Percentiles rank a stretch among this genome's conserved stretches.
Evolutionary conservation across 805 yeast genomes (phyloP).

Genomic region (Scheffersomyces ergatensis): DNA sequence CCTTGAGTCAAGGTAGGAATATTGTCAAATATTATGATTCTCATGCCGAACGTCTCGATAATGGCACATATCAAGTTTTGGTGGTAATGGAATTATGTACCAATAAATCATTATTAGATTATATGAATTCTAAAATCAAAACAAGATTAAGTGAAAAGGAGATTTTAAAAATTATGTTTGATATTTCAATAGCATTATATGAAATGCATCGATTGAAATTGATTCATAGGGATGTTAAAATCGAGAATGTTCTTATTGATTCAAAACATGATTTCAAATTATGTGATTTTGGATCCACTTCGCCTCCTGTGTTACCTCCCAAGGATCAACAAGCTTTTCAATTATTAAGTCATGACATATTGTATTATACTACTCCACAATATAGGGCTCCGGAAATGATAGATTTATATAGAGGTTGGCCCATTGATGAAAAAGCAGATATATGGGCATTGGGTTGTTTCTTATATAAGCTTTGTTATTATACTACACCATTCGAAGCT

Average conservation of each 20-base stretch:
- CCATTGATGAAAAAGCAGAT: slow-evolving; percentile 89
- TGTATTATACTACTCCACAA: slow-evolving; percentile 93
- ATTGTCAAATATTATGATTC: slow-evolving; percentile 75
- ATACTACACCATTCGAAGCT: slow-evolving; percentile 92
- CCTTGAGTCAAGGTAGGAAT: slow-evolving; percentile 51
- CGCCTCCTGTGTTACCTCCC: slow-evolving; percentile 69
- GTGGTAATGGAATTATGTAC: slow-evolving; percentile 93
- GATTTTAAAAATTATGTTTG: slow-evolving; percentile 79
- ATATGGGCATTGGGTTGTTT: slow-evolving; percentile 97
- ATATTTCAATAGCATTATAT: slow-evolving; percentile 73
- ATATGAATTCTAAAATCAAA: slow-evolving; percentile 81
- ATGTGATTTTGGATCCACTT: slow-evolving; percentile 92
- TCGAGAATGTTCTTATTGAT: slow-evolving; percentile 89
- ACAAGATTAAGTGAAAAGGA: slow-evolving; percentile 76
- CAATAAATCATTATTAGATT: slow-evolving; percentile 81
- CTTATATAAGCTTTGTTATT: slow-evolving; percentile 84
- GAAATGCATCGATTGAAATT: slow-evolving; percentile 80
- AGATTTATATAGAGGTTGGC: slow-evolving; percentile 75
- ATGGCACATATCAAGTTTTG: slow-evolving; percentile 74
- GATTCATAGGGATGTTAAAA: slow-evolving; percentile 90
- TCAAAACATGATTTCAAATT: slow-evolving; percentile 67
- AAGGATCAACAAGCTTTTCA: slow-evolving; percentile 71
- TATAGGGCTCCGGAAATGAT: slow-evolving; percentile 96
- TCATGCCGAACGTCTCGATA: slow-evolving; percentile 60
- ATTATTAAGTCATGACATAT: slow-evolving; percentile 75